Evolutionary conservation across 495 filamentous ascomycete genomes (phyloP), one percentile per base, ranked within the genome.

Genomic region (Parmelia sp.): DNA sequence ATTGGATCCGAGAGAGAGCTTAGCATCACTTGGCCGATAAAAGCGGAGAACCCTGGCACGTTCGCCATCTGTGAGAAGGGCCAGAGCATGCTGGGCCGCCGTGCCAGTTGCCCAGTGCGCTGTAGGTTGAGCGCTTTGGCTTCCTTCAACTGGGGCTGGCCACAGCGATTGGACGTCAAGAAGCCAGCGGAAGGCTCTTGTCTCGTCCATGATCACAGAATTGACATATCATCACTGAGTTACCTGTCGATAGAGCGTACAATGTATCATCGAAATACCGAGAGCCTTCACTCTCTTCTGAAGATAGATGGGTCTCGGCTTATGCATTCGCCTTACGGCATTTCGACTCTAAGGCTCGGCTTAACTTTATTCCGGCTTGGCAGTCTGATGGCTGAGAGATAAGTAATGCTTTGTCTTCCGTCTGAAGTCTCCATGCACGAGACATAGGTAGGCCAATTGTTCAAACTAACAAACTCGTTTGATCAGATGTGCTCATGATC

Each of bases 1-100:
- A 61, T 86, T 82, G 21, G 90, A 95, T 42, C 79, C 89, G 17
- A 96, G 80, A 44, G 79, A 76, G 79, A 90, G 85, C 70, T 83
- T 84, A 29, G 86, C 86, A 74, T 90, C 88, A 58, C 76, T 77
- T 37, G 84, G 70, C 66, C 83, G 82, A 75, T 80, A 84, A 77
- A 84, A 89, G 44, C 74, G 73, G 45, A 83, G 77, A 61, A 84
- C 80, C 11, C 70, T 72, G 21, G 74, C 64, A 61, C 77, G 79
- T 68, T 88, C 83, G 29, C 78, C 69, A 3, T 74, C 57, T 27
- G 78, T 73, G 47, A 91, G 78, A n/a, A 89, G 75, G 7, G 73
- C 66, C 40, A 91, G 75, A n/a, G 81, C 80, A 58, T 79, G 76
- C 21, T 78, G 68, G 37, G 84, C 85, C 78, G 86, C 62, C 19